phyloP scores from a whole-genome alignment of 169 alveolate genomes.

The Cyclospora cayetanensis region DNA sequence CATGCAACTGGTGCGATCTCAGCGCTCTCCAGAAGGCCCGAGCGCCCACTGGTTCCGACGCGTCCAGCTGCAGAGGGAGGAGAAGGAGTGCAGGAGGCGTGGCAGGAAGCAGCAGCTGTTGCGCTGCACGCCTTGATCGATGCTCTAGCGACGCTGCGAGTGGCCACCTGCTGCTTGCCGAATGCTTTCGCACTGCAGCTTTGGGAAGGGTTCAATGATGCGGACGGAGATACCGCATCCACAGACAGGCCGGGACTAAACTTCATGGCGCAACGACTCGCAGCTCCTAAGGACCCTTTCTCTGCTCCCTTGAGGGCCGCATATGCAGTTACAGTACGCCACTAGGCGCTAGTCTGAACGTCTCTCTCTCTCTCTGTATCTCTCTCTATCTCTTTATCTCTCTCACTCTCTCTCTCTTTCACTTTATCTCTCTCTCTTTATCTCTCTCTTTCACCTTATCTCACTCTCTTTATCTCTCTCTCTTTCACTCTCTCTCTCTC shows the following conservation, averaged over 20 bases:
- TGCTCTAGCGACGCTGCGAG: slow-evolving; percentile 29
- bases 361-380: too few relatives aligned
- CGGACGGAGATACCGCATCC: too few relatives aligned
- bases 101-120: slow-evolving; percentile 52
- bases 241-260: too few relatives aligned
- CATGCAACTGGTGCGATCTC: background rate
- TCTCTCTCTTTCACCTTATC: too few relatives aligned
- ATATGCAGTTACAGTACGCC: slow-evolving; percentile 15
- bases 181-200: slow-evolving; percentile 43
- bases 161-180: slow-evolving; percentile 53
- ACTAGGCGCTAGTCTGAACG: background rate
- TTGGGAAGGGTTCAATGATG: too few relatives aligned
- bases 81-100: background rate
- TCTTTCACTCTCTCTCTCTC: too few relatives aligned
- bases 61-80: background rate
- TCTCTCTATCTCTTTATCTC: too few relatives aligned
- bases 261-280: background rate
- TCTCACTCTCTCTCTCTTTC: too few relatives aligned
- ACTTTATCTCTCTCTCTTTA: too few relatives aligned
- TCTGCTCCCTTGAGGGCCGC: slow-evolving; percentile 24
- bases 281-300: background rate
- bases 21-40: slow-evolving; percentile 2
- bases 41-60: slow-evolving; percentile 1
- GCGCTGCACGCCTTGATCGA: slow-evolving; percentile 46
- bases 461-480: too few relatives aligned